Base-by-base conservation (phyloP, 371 early-diverging fungal species). In the Mucor racemosus region DNA sequence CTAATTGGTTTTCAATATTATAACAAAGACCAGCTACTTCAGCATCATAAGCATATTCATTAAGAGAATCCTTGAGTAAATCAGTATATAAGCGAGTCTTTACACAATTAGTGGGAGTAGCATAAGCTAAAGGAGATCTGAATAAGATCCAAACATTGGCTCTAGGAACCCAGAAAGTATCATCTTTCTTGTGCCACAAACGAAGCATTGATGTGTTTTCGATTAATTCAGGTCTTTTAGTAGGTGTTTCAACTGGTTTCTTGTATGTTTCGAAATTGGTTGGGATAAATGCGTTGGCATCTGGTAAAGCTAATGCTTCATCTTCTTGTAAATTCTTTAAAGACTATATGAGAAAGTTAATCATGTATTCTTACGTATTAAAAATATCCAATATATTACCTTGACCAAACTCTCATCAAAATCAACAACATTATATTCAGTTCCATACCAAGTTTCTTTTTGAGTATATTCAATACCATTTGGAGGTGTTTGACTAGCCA, bases 151-250 rank as follows among this genome's bases (percentile, higher is more conserved):
- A 81, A 7, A 84, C 80, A 66, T 85, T 84, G 26, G 89, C 89
- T 65, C 92, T 89, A 42, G 95, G 95, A 3, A 92, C 90, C 87
- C 85, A 90, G 72, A 95, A 98, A 1, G 87, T 90, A 72, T 97
- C 96, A 71, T 97, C 97, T 73, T 92, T 92, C 80, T 96, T 95
- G 76, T 94, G 90, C 98, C 98, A 98, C 68, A 97, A 66, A 35
- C 95, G 88, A 21, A 80, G 69, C 13, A 88, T 62, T 31, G 87
- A 79, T 17, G 86, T 85, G 17, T 95, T 92, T 54, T 76, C 75
- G 50, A 93, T 80, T 48, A 92, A 76, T 14, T 76, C 64, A 17
- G 91, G 91, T 14, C 78, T 15, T 58, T 79, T 61, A 42, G 59
- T 19, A 60, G 84, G 66, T 59, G 73, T 56, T 57, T 66, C 35